Evolutionary conservation across 257 asterid genomes (phyloP), one percentile per base, ranked within the genome.

Genomic region (Cinchona pubescens): DNA sequence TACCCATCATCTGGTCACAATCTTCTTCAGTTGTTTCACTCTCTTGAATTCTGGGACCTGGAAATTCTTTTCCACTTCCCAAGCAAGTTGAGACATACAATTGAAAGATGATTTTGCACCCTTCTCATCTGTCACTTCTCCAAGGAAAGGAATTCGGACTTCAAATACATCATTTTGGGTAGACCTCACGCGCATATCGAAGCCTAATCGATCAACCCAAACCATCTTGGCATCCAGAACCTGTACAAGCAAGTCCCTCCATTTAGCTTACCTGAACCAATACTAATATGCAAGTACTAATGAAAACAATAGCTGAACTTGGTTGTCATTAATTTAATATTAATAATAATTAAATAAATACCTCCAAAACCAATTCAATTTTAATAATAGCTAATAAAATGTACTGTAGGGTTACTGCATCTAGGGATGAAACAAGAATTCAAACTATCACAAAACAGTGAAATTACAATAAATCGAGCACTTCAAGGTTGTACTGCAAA

Each of bases 51-150:
- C 92, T 7, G 88, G 87, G 58, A 56, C 82, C 73, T 78, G 87
- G 76, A 79, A 75, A 79, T 89, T 90, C 89, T 89, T 94, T 76
- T 94, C 98, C 68, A 90, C 95, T 82, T 94, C 97, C 97, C 97
- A 92, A 64, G 98, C 98, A 69, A 89, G 90, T 83, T 94, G 97
- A 78, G 97, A 89, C 97, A 92, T 94, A 35, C 98, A 91, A 62
- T 92, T 94, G 88, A 90, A 94, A 72, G 97, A 89, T 75, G 98
- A 94, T 88, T 94, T 94, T 59, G 96, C 97, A n/a, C 97, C 96
- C 81, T 92, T 92, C 87, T 87, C 97, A 14, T 90, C 96, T 0
- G 7, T 38, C 7, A 94, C 98, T 84, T 94, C 94, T 75, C 97
- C 86, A 4, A 96, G 97, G 82, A 94, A 94, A 78, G 98, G 97